A percentile compares a stretch with the other conserved stretches of the same genome.
phyloP scores from a whole-genome alignment of 139 green algal genomes.

The Coelastrella sp. region DNA sequence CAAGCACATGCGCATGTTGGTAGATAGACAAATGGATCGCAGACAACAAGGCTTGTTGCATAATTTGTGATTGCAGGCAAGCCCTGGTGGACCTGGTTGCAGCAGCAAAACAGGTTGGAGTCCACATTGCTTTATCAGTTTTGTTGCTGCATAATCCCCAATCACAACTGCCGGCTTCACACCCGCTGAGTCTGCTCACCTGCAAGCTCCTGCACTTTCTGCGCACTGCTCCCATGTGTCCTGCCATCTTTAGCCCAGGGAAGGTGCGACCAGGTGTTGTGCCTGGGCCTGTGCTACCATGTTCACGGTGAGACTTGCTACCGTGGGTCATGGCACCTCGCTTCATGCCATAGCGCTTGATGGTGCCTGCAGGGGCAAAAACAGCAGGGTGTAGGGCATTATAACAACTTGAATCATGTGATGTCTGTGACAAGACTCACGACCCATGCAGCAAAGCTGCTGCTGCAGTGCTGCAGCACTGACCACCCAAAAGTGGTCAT shows the following conservation, averaged over 20 bases:
- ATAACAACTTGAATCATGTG: neutral
- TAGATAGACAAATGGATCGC: too few relatives aligned
- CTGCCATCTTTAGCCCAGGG: conserved; percentile 95
- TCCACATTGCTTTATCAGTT: too few relatives aligned
- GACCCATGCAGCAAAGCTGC: too few relatives aligned
- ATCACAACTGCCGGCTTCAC: neutral
- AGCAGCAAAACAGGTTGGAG: too few relatives aligned
- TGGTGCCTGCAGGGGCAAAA: conserved; percentile 72
- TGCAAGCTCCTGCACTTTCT: conserved; percentile 87
- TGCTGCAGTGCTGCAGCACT: too few relatives aligned
- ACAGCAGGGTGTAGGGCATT: neutral
- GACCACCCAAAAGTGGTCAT: too few relatives aligned
- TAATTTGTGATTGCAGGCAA: too few relatives aligned
- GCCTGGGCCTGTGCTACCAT: conserved; percentile 92
- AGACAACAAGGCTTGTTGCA: too few relatives aligned
- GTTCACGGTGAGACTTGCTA: conserved; percentile 96
- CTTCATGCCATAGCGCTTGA: conserved; percentile 96
- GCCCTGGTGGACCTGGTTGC: too few relatives aligned
- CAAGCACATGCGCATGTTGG: too few relatives aligned
- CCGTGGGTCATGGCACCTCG: conserved; percentile 98
- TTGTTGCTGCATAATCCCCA: too few relatives aligned
- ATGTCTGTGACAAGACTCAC: too few relatives aligned
- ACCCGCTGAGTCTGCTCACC: conserved; percentile 48
- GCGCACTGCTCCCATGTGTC: conserved; percentile 91
- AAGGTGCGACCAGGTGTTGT: conserved; percentile 94